Evolutionary conservation across 169 alveolate species (phyloP).

Genomic region (Neospora caninum): DNA sequence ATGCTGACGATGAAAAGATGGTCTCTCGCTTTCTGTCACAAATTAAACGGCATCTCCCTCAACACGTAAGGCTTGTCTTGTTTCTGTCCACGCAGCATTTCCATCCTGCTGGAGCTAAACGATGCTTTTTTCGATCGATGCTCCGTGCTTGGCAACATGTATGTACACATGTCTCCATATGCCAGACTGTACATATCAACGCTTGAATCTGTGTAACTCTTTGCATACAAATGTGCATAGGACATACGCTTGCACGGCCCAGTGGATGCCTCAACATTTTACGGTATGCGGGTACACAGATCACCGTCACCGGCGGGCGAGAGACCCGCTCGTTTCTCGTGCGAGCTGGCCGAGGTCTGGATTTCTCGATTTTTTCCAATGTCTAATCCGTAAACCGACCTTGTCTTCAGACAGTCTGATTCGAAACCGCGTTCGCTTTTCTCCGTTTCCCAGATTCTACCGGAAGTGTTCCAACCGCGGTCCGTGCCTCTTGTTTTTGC

Average conservation of each 20-base stretch:
- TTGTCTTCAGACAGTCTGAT: no score
- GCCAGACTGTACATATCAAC: neutral
- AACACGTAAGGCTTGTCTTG: slow-evolving; percentile 33
- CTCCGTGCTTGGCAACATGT: neutral
- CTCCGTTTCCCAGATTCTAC: slow-evolving; percentile 74
- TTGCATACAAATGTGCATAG: no score
- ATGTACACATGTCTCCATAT: neutral
- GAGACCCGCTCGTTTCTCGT: no score
- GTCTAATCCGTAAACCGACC: no score
- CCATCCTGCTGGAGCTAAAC: neutral
- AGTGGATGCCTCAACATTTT: no score
- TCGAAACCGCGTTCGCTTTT: no score
- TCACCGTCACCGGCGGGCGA: no score
- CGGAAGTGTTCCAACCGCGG: slow-evolving; percentile 80
- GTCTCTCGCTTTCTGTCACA: slow-evolving; percentile 72
- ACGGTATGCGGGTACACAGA: no score
- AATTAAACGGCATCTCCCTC: slow-evolving; percentile 72
- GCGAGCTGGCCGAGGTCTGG: no score
- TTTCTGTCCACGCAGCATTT: neutral
- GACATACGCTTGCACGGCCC: no score
- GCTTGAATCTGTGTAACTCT: neutral
- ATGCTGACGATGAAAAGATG: slow-evolving; percentile 68
- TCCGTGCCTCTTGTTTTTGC: slow-evolving; percentile 81
- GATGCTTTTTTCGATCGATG: neutral
- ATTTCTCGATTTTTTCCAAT: no score